These are phyloP conservation scores for Dichotomocladium elegans DNA, from an alignment of 371 early-diverging fungal species.

Conservation along the genomic window DNA sequence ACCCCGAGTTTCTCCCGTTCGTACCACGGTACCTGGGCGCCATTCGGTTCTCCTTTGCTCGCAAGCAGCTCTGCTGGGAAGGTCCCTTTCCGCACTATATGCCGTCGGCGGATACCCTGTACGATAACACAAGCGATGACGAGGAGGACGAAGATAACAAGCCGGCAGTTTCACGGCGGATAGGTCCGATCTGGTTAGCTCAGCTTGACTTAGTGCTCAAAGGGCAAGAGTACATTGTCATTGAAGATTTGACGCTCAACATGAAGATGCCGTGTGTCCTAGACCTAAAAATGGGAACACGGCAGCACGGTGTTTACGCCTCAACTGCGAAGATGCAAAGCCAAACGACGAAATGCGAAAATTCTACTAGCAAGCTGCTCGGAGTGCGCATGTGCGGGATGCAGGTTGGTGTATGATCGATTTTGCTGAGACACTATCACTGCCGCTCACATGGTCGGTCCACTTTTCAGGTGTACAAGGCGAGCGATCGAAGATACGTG, in stretches of 20 bases:
- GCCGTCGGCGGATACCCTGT: no score
- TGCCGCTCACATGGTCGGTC: no score
- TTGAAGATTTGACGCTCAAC: slow-evolving; percentile 86
- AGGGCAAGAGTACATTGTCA: slow-evolving; percentile 65
- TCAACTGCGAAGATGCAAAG: slow-evolving; percentile 75
- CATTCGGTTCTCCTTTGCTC: slow-evolving; percentile 86
- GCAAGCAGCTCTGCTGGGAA: no score
- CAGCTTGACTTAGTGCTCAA: no score
- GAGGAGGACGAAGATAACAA: no score
- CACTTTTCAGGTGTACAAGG: slow-evolving; percentile 78
- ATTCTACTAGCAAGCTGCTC: slow-evolving; percentile 83
- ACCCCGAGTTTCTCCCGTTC: slow-evolving; percentile 79
- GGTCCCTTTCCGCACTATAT: no score
- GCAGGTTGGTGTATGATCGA: slow-evolving; percentile 64
- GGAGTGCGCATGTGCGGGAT: slow-evolving; percentile 96
- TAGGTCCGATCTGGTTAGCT: no score
- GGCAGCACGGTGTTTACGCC: slow-evolving; percentile 93
- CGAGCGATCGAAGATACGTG: slow-evolving; percentile 50
- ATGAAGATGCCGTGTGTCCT: slow-evolving; percentile 87
- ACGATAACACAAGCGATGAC: no score
- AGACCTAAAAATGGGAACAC: slow-evolving; percentile 97
- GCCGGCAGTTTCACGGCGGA: no score
- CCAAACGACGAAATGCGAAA: slow-evolving; percentile 87
- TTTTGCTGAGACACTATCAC: no score
- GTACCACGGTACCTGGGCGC: slow-evolving; percentile 90